Base-by-base conservation (phyloP, 371 early-diverging fungal genomes). In the Lichtheimia corymbifera region DNA sequence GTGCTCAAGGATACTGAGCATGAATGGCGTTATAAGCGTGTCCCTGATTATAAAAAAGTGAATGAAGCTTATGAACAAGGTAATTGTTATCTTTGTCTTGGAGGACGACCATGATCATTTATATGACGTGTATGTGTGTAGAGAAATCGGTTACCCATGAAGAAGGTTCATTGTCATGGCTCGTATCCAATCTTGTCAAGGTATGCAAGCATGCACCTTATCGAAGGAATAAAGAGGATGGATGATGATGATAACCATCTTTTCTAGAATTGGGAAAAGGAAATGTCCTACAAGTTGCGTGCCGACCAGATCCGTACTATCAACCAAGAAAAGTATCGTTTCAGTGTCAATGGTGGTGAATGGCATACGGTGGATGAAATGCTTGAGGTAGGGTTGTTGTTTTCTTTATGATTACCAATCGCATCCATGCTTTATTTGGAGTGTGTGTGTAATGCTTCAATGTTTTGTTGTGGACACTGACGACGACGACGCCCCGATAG, bases 221-320 rank as follows among this genome's bases (percentile, higher is more conserved):
- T 22, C 2, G 22, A 22, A 22, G 22, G 11, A 22, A 27, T 9
- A 43, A 14, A 45, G n/a, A 25, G 30, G 17, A 53, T n/a, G 4
- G 28, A 30, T 44, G 18, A 20, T 24, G 42, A 30, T 28, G 4
- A 24, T 55, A 30, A 40, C 9, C 25, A 25, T 22, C 17, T 25
- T 6, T 14, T 17, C 15, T 72, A 78, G 78, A 82, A 82, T 66
- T 82, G 82, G 82, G 82, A 82, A 59, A 82, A 82, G 65, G 82
- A 82, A 61, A 76, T 77, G 63, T 82, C 82, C 14, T 82, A 77
- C 63, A 82, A 82, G 58, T 64, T 77, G 41, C 68, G 68, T 22
- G 76, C 74, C 42, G 82, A 75, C 43, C 72, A 82, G 62, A 76
- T 75, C 51, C 80, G 82, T 61, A 82, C 82, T 28, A 82, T 82